These are phyloP conservation scores for Metschnikowia cerradonensis DNA, from an alignment of 805 yeast species.

Conservation along the genomic window DNA sequence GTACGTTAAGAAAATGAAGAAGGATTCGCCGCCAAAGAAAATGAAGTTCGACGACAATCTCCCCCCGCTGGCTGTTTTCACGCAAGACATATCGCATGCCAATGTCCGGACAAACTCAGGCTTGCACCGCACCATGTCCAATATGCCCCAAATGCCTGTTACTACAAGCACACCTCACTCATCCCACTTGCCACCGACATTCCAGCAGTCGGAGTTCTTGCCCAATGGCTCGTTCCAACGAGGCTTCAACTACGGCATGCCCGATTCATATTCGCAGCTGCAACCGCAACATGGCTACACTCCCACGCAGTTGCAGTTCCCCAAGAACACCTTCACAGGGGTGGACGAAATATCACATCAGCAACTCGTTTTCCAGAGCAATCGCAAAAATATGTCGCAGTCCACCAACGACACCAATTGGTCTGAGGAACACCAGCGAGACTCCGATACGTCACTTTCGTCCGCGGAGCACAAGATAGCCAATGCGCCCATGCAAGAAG, in stretches of 20 bases:
- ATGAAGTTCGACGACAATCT: slow-evolving; percentile 23
- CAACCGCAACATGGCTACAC: not conserved
- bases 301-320: not conserved
- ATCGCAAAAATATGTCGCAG: slow-evolving; percentile 23
- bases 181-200: slow-evolving; percentile 20
- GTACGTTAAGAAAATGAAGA: slow-evolving; percentile 46
- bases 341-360: slow-evolving; percentile 13
- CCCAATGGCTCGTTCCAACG: slow-evolving; percentile 1
- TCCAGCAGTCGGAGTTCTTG: slow-evolving; percentile 22
- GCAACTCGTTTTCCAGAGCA: slow-evolving; percentile 14
- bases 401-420: slow-evolving; percentile 43
- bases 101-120: slow-evolving; percentile 4
- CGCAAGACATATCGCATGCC: slow-evolving; percentile 15
- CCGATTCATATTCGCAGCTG: not conserved
- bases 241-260: not conserved
- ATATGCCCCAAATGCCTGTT: slow-evolving; percentile 6
- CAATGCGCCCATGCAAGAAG: slow-evolving; percentile 45
- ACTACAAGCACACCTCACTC: slow-evolving; percentile 4
- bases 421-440: slow-evolving; percentile 38
- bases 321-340: not conserved
- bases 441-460: slow-evolving; percentile 37
- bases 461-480: slow-evolving; percentile 13
- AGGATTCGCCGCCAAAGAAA: slow-evolving; percentile 50
- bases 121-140: slow-evolving; percentile 4
- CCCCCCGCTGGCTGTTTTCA: slow-evolving; percentile 20